Percentiles rank a stretch among this genome's conserved stretches.
phyloP scores from a whole-genome alignment of 768 basidiomycete species.

The Leccinum obscurum region DNA sequence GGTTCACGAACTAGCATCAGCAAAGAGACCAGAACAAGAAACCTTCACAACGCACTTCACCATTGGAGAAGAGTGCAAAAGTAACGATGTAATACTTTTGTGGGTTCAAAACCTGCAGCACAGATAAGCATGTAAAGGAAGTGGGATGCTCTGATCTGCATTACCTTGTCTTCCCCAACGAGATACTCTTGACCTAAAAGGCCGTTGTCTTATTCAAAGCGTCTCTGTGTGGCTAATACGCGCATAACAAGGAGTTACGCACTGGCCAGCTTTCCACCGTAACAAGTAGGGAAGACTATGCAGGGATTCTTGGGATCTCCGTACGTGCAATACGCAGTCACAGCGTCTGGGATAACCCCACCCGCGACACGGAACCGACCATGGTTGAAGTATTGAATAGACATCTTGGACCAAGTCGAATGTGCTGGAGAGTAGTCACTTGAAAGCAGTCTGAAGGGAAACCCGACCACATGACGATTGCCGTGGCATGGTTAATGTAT shows the following conservation, averaged over 20 bases:
- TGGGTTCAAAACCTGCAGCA: conserved; percentile 45
- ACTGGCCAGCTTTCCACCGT: conserved; percentile 54
- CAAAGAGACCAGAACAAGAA: background rate
- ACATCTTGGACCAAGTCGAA: conserved; percentile 13
- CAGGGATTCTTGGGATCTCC: conserved; percentile 55
- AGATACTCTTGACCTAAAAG: conserved; percentile 48
- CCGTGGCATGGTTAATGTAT: background rate
- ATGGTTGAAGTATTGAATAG: conserved; percentile 51
- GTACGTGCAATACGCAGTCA: conserved; percentile 61
- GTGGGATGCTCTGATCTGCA: background rate
- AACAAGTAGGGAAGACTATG: conserved; percentile 61
- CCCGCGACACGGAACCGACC: conserved; percentile 54
- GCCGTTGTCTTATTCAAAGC: conserved; percentile 16
- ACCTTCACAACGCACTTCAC: conserved; percentile 43
- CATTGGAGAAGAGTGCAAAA: conserved; percentile 58
- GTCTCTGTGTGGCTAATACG: background rate
- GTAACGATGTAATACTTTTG: conserved; percentile 55
- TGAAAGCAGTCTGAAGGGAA: background rate
- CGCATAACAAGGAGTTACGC: conserved; percentile 19
- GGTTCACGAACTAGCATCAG: background rate
- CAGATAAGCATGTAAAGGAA: background rate
- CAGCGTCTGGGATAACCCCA: conserved; percentile 53
- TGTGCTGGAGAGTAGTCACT: background rate
- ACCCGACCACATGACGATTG: background rate
- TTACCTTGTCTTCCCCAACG: conserved; percentile 53